Evolutionary conservation across 2,329 filamentous ascomycete genomes (phyloP).

Genomic region (Hypocreales sp.): DNA sequence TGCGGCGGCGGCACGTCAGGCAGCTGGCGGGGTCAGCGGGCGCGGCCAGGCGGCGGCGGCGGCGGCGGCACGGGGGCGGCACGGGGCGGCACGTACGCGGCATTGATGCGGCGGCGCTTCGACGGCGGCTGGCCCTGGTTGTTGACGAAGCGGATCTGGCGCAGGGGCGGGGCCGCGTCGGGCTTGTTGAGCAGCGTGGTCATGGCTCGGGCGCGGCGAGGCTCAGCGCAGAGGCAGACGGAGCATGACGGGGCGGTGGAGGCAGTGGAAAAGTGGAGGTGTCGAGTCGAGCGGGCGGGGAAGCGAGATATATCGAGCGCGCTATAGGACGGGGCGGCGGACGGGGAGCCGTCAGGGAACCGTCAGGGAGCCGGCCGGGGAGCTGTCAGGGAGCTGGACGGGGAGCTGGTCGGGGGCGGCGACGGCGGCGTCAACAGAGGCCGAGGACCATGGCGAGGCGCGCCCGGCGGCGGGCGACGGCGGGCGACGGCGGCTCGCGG

Average conservation of each 20-base stretch:
- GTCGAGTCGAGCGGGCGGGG: slow-evolving; percentile 1
- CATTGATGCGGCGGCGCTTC: slow-evolving; percentile 64
- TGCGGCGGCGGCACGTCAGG: slow-evolving; percentile 59
- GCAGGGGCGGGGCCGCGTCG: slow-evolving; percentile 26
- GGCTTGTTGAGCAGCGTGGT: slow-evolving; percentile 26
- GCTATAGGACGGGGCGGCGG: no score
- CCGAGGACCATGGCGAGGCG: background rate
- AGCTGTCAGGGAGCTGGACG: no score
- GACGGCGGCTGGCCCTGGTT: slow-evolving; percentile 69
- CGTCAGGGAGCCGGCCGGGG: no score
- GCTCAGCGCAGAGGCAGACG: slow-evolving; percentile 6
- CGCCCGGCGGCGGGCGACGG: no score
- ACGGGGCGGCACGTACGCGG: slow-evolving; percentile 41
- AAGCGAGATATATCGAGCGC: no score
- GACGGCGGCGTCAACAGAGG: background rate
- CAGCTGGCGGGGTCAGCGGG: slow-evolving; percentile 27
- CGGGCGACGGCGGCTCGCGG: background rate
- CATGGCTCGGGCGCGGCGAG: slow-evolving; percentile 20
- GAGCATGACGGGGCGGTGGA: slow-evolving; percentile 17
- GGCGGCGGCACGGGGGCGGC: background rate
- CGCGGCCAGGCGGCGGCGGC: slow-evolving; percentile 1
- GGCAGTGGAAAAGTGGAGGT: slow-evolving; percentile 1
- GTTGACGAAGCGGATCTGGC: slow-evolving; percentile 65
- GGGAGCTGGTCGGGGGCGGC: background rate
- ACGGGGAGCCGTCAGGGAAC: no score